phyloP scores from a whole-genome alignment of 192 early-diverging fungal species.

The Coemansia sp. region DNA sequence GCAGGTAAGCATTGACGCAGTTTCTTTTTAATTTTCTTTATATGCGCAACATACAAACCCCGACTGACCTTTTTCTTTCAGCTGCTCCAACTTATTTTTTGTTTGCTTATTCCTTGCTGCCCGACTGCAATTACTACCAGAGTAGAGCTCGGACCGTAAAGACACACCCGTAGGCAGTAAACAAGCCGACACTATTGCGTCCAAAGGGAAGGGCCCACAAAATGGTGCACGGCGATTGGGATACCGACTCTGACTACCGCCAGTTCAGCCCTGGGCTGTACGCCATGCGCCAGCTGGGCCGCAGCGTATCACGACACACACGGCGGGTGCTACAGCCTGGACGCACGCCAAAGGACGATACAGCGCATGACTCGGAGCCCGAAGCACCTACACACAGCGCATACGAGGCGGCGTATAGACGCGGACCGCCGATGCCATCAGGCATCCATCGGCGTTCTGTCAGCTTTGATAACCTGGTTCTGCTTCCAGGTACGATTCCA shows the following conservation, averaged over 20 bases:
- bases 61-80: neutral
- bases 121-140: neutral
- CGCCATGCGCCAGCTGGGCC: slow-evolving; percentile 48
- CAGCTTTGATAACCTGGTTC: slow-evolving; percentile 48
- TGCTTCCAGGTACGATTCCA: slow-evolving; percentile 28
- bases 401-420: slow-evolving; percentile 5
- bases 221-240: slow-evolving; percentile 43
- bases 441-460: slow-evolving; percentile 48
- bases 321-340: slow-evolving; percentile 19
- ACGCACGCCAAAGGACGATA: neutral
- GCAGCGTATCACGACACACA: slow-evolving; percentile 46
- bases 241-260: slow-evolving; percentile 48
- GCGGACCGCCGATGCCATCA: slow-evolving; percentile 44
- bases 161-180: slow-evolving; percentile 1
- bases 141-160: neutral
- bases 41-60: neutral
- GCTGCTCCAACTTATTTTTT: neutral
- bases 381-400: neutral
- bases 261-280: slow-evolving; percentile 42
- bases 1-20: neutral
- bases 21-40: slow-evolving; percentile 1
- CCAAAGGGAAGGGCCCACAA: neutral
- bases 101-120: neutral
- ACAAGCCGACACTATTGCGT: neutral
- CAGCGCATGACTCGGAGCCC: slow-evolving; percentile 14